Evolutionary conservation across 2,329 filamentous ascomycete genomes (phyloP).

Genomic region (Arthroderma sp.): DNA sequence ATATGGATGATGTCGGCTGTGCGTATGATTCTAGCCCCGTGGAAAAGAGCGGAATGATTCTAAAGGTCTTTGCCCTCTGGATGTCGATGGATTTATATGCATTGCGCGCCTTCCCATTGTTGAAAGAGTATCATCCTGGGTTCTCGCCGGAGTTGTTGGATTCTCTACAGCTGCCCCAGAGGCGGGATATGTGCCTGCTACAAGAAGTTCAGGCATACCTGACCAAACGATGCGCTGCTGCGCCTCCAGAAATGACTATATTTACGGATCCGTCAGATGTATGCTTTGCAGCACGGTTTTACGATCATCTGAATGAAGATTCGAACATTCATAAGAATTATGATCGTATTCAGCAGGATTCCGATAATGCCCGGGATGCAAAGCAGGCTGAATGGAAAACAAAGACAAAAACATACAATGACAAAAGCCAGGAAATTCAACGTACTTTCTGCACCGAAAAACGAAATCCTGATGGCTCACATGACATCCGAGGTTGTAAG

Average conservation of each 20-base stretch:
- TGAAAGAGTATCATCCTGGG: conserved; percentile 39
- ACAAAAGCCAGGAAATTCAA: conserved; percentile 23
- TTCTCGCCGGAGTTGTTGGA: conserved; percentile 41
- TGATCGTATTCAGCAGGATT: conserved; percentile 22
- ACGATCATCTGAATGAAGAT: conserved; percentile 17
- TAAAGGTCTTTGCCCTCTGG: conserved; percentile 48
- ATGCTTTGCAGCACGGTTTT: conserved; percentile 38
- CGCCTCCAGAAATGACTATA: conserved; percentile 25
- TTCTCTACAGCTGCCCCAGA: conserved; percentile 38
- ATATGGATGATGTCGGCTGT: conserved; percentile 22
- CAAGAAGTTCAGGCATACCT: conserved; percentile 40
- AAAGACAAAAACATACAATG: conserved; percentile 23
- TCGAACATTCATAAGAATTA: conserved; percentile 19
- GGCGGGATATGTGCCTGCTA: conserved; percentile 39
- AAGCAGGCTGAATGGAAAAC: conserved; percentile 31
- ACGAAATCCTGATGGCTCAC: conserved; percentile 11
- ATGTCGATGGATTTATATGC: conserved; percentile 41
- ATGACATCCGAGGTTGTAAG: conserved; percentile 27
- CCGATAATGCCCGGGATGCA: conserved; percentile 13
- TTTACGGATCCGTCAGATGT: conserved; percentile 31
- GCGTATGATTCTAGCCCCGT: conserved; percentile 35
- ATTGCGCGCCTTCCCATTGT: conserved; percentile 29
- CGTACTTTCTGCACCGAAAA: conserved; percentile 20
- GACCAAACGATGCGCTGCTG: conserved; percentile 18
- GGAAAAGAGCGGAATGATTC: conserved; percentile 39